Base-by-base conservation (phyloP, 208 protist genomes). In the Leishmania turanica region DNA sequence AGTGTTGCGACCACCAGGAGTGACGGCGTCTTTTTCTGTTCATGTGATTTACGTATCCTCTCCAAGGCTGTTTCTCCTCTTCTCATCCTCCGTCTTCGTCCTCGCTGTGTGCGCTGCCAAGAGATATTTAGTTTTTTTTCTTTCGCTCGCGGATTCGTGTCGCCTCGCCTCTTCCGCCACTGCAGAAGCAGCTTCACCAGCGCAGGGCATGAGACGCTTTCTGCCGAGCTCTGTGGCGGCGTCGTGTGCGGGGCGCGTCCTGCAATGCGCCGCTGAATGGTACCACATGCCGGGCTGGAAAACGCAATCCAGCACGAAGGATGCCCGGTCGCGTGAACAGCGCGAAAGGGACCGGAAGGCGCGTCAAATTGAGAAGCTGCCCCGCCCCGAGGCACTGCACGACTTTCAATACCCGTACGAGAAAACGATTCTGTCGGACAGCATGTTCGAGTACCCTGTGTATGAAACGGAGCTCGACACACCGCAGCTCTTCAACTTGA, bases 351-450 rank as follows among this genome's bases (percentile, higher is more conserved):
- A 98, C 74, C 90, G 95, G 15, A 97, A 95, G 79, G 83, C 83
- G 17, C 90, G 95, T 27, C 95, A 98, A 77, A 95, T 98, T 80
- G 94, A 97, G 65, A 98, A 98, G 84, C 88, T 98, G 21, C 95
- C 95, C 13, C 86, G 88, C 0, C 93, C 94, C 0, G 89, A 96
- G 81, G 93, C 94, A 17, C 88, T 97, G 42, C 94, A 96, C 84
- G 93, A 97, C 79, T 97, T 96, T 79, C 93, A 98, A 84, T 97
- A 97, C 81, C 93, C 93, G 9, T 95, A 96, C 77, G 94, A 98
- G 73, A 98, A 97, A 79, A 97, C 94, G 4, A 87, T 97, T 42
- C 81, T 98, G 31, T 96, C 89, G 66, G 95, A 98, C 79, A 88
- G 89, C 83, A 97, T 97, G 95, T 98, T 96, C 76, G 89, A 97